Base-by-base conservation (phyloP, 441 rosid genomes). In the Populus hybrid region DNA sequence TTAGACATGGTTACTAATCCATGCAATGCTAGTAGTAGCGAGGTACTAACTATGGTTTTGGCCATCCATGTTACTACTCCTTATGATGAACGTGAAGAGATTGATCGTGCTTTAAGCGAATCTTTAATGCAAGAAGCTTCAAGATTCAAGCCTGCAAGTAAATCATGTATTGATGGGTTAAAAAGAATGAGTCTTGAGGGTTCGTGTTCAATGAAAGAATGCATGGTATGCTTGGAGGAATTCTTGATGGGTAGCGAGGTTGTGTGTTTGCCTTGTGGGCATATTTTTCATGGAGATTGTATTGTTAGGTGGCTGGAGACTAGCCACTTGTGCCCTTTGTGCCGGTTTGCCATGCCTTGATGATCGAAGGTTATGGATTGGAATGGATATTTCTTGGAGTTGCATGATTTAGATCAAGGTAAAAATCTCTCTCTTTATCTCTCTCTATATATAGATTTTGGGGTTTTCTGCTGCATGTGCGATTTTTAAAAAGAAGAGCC, bases 281-380 rank as follows among this genome's bases (percentile, higher is more conserved):
- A 82, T 82, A 56, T 69, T 59, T 76, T 69, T 8, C 85, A 82
- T 38, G 53, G 42, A 4, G 67, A 61, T 23, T 82, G 82, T 64
- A 59, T 66, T 18, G 68, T 76, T 12, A 53, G 26, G 26, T 82
- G 85, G 83, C 73, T 82, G 7, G 63, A 79, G 64, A 74, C 78
- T 0, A 82, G 79, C 67, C 74, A 70, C n/a, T 59, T 73, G 71
- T 79, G 85, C 35, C 80, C 82, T 8, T 31, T 82, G 36, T 82
- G 80, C 71, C 71, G 85, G 14, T 65, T 61, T 68, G 23, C 26
- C 35, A 68, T 82, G 74, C 69, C 74, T 21, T 73, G 59, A 50
- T 50, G 7, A 21, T 2, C 20, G 24, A 31, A 24, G 50, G 14
- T 69, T 16, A 31, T 8, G 50, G 69, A 12, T 24, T 14, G 6